These are phyloP conservation scores for Rhizopogon roseolus DNA, from an alignment of 768 basidiomycete genomes.

Conservation along the genomic window DNA sequence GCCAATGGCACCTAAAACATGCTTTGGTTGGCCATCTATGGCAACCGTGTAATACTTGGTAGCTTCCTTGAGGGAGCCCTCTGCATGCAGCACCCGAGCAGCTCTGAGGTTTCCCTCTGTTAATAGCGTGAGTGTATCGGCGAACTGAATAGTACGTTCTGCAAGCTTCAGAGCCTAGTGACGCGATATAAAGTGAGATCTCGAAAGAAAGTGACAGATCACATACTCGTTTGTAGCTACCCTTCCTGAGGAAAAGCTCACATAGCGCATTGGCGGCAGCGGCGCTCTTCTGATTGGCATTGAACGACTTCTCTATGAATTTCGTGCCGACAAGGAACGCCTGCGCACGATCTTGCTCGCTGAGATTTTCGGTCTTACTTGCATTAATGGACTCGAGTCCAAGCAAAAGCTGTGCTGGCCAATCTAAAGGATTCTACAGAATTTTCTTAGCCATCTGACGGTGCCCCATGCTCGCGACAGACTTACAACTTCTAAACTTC, in stretches of 20 bases:
- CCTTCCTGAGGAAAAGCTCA: constrained; percentile 72
- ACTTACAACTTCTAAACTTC: constrained; percentile 80
- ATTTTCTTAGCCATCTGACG: not conserved
- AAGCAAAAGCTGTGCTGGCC: constrained; percentile 76
- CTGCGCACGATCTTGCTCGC: constrained; percentile 58
- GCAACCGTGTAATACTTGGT: constrained; percentile 66
- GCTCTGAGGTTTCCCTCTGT: constrained; percentile 85
- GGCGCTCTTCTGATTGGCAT: constrained; percentile 64
- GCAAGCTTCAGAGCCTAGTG: constrained; percentile 83
- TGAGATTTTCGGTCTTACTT: constrained; percentile 65
- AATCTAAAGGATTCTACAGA: constrained; percentile 68
- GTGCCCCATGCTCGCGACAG: not conserved
- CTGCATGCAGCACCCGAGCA: constrained; percentile 74
- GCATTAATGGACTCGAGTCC: constrained; percentile 85
- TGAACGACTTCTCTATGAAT: constrained; percentile 75
- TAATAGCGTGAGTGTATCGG: constrained; percentile 80
- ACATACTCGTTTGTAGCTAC: constrained; percentile 54
- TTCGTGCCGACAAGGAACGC: constrained; percentile 64
- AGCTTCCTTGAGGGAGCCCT: constrained; percentile 60
- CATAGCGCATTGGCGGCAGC: constrained; percentile 82
- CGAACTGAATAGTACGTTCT: constrained; percentile 90
- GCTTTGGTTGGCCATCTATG: constrained; percentile 64
- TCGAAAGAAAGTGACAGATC: not conserved
- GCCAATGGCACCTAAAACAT: constrained; percentile 77
- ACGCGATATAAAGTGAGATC: not conserved